Base-by-base conservation (phyloP, 306 rosid genomes). In the Gastrolobium bilobum region DNA sequence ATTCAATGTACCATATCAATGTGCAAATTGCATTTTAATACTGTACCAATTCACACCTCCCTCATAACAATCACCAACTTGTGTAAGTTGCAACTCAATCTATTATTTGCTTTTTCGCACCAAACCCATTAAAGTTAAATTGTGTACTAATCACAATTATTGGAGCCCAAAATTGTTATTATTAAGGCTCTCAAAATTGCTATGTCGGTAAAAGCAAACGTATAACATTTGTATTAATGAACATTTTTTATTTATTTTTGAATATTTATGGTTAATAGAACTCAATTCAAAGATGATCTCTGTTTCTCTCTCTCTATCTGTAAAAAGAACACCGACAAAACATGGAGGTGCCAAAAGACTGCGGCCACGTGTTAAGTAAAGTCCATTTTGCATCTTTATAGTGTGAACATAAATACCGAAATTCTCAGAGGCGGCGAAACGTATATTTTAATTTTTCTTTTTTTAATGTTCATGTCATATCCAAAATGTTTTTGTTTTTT, bases 211-310 rank as follows among this genome's bases (percentile, higher is more conserved):
- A 73, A 65, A 58, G 7, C 7, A 73, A 72, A 40, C 53, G 14
- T 5, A 39, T 39, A 13, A 2, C 13, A 59, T 15, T 46, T 60
- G 34, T 50, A 11, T 34, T 35, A 20, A 20, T 20, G 26, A 20
- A 20, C 26, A 20, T 20, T 20, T 20, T 20, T 20, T 20, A 20
- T 20, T 20, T 20, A 50, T 13, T 42, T n/a, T 70, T 59, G 48
- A 69, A 58, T 76, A 61, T 46, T 8, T 11, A 70, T 61, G 42
- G 47, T 26, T 39, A 68, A 68, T 53, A 64, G 79, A 63, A 40
- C 47, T 75, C 89, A 75, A 82, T 64, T 86, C 85, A 76, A 86
- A 86, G 40, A 86, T 71, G 66, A 58, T 40, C 59, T 76, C 51
- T 58, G 3, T 50, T 39, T 75, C 63, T 84, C 51, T 84, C 51